Conservation (phyloP, 345 rosid genomes). For the rapeseed (Brassica napus) region DNA sequence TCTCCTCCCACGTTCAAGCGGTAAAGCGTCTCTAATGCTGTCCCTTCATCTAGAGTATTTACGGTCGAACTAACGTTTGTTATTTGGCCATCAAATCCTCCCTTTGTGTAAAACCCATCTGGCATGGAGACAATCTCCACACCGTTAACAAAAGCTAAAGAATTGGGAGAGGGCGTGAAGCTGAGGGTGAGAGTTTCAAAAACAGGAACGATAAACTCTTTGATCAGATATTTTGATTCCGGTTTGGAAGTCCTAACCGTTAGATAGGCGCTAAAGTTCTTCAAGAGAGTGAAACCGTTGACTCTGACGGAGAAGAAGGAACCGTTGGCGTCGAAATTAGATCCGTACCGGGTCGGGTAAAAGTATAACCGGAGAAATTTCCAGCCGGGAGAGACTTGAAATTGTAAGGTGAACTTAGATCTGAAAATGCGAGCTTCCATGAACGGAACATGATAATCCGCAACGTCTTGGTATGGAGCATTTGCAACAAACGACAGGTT, state of each 20-base stretch:
- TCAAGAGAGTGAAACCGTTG: slow-evolving; percentile 37
- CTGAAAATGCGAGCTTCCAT: slow-evolving; percentile 35
- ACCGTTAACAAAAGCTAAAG: slow-evolving; percentile 45
- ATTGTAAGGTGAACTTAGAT: slow-evolving; percentile 20
- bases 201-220: slow-evolving; percentile 36
- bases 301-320: slow-evolving; percentile 33
- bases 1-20: slow-evolving; percentile 40
- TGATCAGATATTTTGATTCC: neutral
- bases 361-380: slow-evolving; percentile 42
- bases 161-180: slow-evolving; percentile 32
- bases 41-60: neutral
- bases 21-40: slow-evolving; percentile 41
- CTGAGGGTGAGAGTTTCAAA: slow-evolving; percentile 33
- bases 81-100: neutral
- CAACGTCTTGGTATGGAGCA: neutral
- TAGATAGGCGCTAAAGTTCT: slow-evolving; percentile 40
- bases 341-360: slow-evolving; percentile 21
- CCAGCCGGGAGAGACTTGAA: slow-evolving; percentile 29
- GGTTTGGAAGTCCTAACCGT: neutral
- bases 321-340: neutral
- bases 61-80: fast-evolving
- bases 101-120: slow-evolving; percentile 22
- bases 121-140: slow-evolving; percentile 47
- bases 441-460: neutral
- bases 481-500: neutral